Evolutionary conservation across 306 rosid genomes (phyloP).

Genomic region (Mimosa bimucronata): DNA sequence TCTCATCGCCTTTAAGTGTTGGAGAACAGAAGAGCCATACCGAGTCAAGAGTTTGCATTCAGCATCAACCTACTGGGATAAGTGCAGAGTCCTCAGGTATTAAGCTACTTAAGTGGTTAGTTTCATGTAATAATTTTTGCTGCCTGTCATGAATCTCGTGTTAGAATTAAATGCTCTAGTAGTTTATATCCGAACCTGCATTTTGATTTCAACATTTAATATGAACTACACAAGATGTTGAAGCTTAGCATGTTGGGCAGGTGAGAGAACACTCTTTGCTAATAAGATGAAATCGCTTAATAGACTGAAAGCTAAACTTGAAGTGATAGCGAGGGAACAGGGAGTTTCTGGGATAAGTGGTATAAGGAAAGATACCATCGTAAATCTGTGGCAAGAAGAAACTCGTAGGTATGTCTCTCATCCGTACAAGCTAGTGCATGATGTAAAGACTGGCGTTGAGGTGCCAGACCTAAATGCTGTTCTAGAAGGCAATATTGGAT

Average conservation of each 20-base stretch:
- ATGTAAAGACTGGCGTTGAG: conserved; percentile 70
- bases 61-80: conserved; percentile 74
- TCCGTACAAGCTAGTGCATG: conserved; percentile 64
- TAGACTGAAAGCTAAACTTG: conserved; percentile 75
- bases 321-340: conserved; percentile 67
- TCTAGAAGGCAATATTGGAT: conserved; percentile 76
- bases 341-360: conserved; percentile 51
- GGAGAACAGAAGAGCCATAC: conserved; percentile 51
- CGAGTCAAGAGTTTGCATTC: conserved; percentile 56
- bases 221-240: background rate
- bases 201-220: background rate
- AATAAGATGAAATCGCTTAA: conserved; percentile 79
- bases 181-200: background rate
- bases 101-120: background rate
- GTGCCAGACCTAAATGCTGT: conserved; percentile 59
- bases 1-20: conserved; percentile 43
- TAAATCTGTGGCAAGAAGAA: conserved; percentile 52
- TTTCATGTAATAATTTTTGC: conserved; percentile 3
- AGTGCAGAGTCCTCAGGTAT: conserved; percentile 70
- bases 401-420: conserved; percentile 58
- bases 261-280: conserved; percentile 79
- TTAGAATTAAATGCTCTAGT: background rate
- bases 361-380: conserved; percentile 55
- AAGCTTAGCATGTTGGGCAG: conserved; percentile 44
- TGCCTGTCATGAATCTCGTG: background rate